These are phyloP conservation scores for Telopea speciosissima DNA, from an alignment of 177 flowering plant species.

Conservation along the genomic window DNA sequence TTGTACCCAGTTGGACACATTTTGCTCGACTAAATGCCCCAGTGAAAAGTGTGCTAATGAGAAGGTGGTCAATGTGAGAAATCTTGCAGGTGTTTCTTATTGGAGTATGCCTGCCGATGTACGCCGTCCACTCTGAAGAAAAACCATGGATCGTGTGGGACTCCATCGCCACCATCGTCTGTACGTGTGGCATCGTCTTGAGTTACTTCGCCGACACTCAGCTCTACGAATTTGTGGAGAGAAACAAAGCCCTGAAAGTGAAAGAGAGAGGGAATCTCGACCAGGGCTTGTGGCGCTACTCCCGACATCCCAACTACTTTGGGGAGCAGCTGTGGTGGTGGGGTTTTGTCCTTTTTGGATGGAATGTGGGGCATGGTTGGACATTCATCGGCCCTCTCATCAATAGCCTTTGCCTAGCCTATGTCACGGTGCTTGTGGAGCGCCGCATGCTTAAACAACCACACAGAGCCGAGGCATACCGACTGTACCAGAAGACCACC, in stretches of 20 bases:
- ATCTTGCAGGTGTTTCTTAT: conserved; percentile 61
- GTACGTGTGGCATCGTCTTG: conserved; percentile 46
- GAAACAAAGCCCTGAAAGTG: conserved; percentile 43
- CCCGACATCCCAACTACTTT: conserved; percentile 89
- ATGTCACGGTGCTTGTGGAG: conserved; percentile 86
- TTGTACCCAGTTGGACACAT: background rate
- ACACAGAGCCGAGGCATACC: conserved; percentile 69
- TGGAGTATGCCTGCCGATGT: conserved; percentile 76
- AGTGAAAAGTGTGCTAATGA: background rate
- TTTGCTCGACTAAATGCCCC: conserved; percentile 19
- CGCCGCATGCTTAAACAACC: conserved; percentile 64
- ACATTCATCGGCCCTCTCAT: conserved; percentile 59
- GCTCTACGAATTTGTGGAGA: conserved; percentile 56
- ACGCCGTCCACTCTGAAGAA: conserved; percentile 57
- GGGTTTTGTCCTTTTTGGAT: conserved; percentile 75
- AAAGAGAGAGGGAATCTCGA: conserved; percentile 41
- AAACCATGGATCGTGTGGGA: conserved; percentile 65
- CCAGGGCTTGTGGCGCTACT: conserved; percentile 74
- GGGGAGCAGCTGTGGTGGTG: conserved; percentile 99
- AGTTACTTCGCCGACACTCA: conserved; percentile 88
- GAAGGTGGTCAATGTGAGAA: background rate
- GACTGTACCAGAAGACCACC: conserved; percentile 71
- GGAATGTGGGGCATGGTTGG: conserved; percentile 84
- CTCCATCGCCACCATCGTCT: conserved; percentile 37
- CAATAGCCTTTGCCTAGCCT: conserved; percentile 65